A percentile compares a stretch with the other conserved stretches of the same genome.
Conservation (phyloP, 495 filamentous ascomycete genomes). For the Neurospora sp. region DNA sequence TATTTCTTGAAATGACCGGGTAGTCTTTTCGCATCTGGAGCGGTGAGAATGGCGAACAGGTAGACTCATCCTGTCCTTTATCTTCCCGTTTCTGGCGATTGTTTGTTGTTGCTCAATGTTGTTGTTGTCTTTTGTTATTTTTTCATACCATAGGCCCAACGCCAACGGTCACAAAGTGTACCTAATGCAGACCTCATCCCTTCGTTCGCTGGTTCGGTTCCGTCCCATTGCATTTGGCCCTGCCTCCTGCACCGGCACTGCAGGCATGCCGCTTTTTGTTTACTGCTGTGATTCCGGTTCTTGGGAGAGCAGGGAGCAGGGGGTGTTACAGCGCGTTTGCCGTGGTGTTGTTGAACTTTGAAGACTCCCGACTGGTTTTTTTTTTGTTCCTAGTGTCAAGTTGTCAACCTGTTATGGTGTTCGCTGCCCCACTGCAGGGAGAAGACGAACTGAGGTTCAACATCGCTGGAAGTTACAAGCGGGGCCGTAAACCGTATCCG, state of each 20-base stretch:
- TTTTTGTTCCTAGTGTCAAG: not conserved
- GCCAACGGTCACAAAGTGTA: not conserved
- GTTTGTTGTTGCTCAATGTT: not conserved
- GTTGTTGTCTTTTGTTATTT: not conserved
- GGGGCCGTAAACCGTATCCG: not conserved
- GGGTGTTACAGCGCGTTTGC: not conserved
- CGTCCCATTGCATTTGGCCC: not conserved
- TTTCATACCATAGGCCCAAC: not conserved
- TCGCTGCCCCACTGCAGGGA: not conserved
- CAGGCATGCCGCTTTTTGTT: not conserved
- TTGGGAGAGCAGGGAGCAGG: not conserved
- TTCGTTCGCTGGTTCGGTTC: not conserved
- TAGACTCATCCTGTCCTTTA: not conserved
- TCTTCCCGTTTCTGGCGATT: not conserved
- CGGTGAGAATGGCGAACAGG: not conserved
- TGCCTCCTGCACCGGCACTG: not conserved
- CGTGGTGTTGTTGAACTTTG: not conserved
- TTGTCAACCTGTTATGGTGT: not conserved
- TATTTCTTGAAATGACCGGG: not conserved
- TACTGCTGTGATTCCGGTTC: not conserved
- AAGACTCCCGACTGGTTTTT: not conserved
- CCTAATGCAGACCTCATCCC: not conserved
- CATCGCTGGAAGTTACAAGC: not conserved
- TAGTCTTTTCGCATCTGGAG: not conserved
- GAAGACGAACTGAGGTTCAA: not conserved